These are phyloP conservation scores for Yarrowia sp. DNA, from an alignment of 805 yeast genomes.

Conservation along the genomic window DNA sequence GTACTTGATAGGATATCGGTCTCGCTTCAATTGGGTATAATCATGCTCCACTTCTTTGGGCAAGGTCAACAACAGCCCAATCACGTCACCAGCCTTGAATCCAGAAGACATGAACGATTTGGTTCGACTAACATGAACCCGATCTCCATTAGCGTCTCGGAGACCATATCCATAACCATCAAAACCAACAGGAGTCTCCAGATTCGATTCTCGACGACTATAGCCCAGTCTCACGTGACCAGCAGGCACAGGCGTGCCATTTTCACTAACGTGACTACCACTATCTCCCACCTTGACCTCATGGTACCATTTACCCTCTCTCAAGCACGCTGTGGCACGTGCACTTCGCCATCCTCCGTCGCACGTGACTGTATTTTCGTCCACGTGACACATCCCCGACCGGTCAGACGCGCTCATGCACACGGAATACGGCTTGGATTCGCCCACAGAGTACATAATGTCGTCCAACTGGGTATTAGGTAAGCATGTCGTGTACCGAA, in stretches of 20 bases:
- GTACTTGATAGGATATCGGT: constrained; percentile 85
- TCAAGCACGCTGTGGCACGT: constrained; percentile 73
- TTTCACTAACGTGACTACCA: constrained; percentile 34
- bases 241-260: constrained; percentile 9
- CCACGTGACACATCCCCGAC: constrained; percentile 50
- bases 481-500: constrained; percentile 78
- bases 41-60: constrained; percentile 55
- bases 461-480: constrained; percentile 64
- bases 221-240: constrained; percentile 83
- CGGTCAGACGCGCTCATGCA: constrained; percentile 73
- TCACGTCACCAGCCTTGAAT: constrained; percentile 76
- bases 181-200: constrained; percentile 95
- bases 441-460: constrained; percentile 72
- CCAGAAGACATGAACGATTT: constrained; percentile 57
- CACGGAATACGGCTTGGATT: constrained; percentile 68
- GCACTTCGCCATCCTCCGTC: constrained; percentile 80
- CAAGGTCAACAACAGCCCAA: constrained; percentile 76
- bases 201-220: constrained; percentile 81
- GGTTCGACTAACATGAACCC: constrained; percentile 77
- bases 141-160: constrained; percentile 78
- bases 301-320: constrained; percentile 81
- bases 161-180: constrained; percentile 95
- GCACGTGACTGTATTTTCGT: constrained; percentile 55
- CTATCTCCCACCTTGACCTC: constrained; percentile 69
- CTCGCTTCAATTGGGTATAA: constrained; percentile 64